phyloP scores from a whole-genome alignment of 352 stramenopile genomes.

The Lagenidium sp. region DNA sequence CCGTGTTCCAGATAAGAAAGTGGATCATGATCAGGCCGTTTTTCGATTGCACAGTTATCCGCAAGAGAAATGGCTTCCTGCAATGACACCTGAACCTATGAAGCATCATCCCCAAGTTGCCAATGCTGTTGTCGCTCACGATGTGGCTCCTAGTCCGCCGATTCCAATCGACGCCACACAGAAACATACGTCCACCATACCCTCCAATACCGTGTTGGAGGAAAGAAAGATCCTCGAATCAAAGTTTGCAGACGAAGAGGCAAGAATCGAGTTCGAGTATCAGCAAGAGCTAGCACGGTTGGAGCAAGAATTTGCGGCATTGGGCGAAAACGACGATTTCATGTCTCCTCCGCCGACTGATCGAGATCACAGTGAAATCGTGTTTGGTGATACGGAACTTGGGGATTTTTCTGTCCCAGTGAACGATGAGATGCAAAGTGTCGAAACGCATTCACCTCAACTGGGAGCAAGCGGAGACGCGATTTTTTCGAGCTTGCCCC shows the following conservation, averaged over 20 bases:
- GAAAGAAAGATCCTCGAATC: slow-evolving; percentile 23
- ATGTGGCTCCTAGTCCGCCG: slow-evolving; percentile 11
- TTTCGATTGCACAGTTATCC: slow-evolving; percentile 16
- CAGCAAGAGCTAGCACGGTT: slow-evolving; percentile 30
- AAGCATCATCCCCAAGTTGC: not conserved
- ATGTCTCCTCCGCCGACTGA: slow-evolving; percentile 9
- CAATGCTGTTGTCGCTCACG: not conserved
- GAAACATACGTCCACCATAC: slow-evolving; percentile 18
- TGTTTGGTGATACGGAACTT: not conserved
- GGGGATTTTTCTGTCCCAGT: too few relatives aligned
- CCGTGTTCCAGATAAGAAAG: too few relatives aligned
- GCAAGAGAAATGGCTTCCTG: not conserved
- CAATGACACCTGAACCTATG: not conserved
- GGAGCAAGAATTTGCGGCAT: slow-evolving; percentile 34
- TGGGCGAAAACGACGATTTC: slow-evolving; percentile 13
- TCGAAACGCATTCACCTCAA: slow-evolving; percentile 1
- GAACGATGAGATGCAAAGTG: not conserved
- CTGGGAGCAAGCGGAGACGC: not conserved
- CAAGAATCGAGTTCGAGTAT: slow-evolving; percentile 41
- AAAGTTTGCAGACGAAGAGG: slow-evolving; percentile 27
- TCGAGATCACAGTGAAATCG: too few relatives aligned
- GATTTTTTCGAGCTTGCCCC: not conserved
- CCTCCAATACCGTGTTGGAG: too few relatives aligned
- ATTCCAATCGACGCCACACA: slow-evolving; percentile 14
- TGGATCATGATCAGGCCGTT: too few relatives aligned